phyloP scores from a whole-genome alignment of 768 basidiomycete species.

The Lyophyllum shimeji region DNA sequence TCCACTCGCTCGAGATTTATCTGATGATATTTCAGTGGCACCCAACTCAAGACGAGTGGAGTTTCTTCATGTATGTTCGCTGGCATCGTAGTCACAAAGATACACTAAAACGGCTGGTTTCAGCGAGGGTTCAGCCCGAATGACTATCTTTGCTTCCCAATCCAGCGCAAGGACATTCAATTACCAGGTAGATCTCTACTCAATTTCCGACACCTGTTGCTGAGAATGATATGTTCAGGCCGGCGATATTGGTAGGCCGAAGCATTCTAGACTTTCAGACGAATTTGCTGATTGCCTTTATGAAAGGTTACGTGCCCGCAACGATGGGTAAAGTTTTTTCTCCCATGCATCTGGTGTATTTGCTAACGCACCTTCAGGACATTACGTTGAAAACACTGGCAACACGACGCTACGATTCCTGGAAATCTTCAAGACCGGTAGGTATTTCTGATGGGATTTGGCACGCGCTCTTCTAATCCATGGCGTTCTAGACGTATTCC shows the following conservation, averaged over 20 bases:
- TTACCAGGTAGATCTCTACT: conserved; percentile 39
- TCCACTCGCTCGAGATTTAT: neutral
- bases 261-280: neutral
- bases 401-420: conserved; percentile 47
- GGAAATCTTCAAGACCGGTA: conserved; percentile 47
- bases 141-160: conserved; percentile 56
- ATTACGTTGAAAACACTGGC: conserved; percentile 56
- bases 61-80: conserved; percentile 49
- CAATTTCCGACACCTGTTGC: neutral
- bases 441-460: neutral
- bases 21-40: conserved; percentile 52
- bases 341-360: neutral
- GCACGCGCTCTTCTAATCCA: neutral
- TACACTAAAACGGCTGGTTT: neutral
- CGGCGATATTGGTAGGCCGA: conserved; percentile 53
- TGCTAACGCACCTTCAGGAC: conserved; percentile 30
- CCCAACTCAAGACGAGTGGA: conserved; percentile 68
- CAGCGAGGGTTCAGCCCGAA: conserved; percentile 53
- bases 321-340: conserved; percentile 42
- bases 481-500: conserved; percentile 25
- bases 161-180: conserved; percentile 59
- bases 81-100: neutral
- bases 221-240: conserved; percentile 25
- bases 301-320: conserved; percentile 53
- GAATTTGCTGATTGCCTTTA: conserved; percentile 4